These are phyloP conservation scores for Claviceps sp. DNA, from an alignment of 2,329 filamentous ascomycete genomes.

Conservation along the genomic window DNA sequence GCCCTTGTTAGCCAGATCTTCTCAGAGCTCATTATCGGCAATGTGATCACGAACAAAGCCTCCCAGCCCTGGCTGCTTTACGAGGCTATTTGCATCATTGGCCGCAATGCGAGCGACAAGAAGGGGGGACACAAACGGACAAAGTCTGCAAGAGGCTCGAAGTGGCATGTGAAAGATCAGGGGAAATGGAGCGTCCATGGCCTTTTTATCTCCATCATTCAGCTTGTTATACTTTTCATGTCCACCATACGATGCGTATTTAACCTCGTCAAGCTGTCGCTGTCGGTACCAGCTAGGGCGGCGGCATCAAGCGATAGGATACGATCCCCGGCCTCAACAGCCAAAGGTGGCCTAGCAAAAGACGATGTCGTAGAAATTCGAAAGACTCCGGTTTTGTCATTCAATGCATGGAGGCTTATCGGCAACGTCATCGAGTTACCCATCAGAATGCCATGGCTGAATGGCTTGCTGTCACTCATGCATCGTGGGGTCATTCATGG, in stretches of 20 bases:
- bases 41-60: conserved; percentile 63
- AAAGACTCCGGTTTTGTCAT: conserved; percentile 58
- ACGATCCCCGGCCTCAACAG: neutral
- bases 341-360: conserved; percentile 4
- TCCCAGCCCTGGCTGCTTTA: conserved; percentile 84
- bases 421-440: conserved; percentile 62
- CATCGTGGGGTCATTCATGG: conserved; percentile 63
- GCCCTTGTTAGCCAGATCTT: conserved; percentile 77
- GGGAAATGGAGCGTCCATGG: conserved; percentile 27
- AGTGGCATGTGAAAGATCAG: conserved; percentile 7
- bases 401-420: conserved; percentile 63
- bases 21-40: conserved; percentile 79
- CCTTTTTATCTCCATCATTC: conserved; percentile 43
- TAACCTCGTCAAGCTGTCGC: conserved; percentile 51
- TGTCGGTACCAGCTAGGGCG: conserved; percentile 47
- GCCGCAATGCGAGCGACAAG: conserved; percentile 25
- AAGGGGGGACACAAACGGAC: conserved; percentile 8
- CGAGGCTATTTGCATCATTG: conserved; percentile 66
- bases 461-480: conserved; percentile 58
- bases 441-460: conserved; percentile 81
- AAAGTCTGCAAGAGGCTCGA: neutral
- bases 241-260: conserved; percentile 53
- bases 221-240: conserved; percentile 41
- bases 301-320: conserved; percentile 14
- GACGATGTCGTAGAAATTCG: neutral